phyloP scores from a whole-genome alignment of 495 filamentous ascomycete genomes.

The Aspergillus nanangensis region DNA sequence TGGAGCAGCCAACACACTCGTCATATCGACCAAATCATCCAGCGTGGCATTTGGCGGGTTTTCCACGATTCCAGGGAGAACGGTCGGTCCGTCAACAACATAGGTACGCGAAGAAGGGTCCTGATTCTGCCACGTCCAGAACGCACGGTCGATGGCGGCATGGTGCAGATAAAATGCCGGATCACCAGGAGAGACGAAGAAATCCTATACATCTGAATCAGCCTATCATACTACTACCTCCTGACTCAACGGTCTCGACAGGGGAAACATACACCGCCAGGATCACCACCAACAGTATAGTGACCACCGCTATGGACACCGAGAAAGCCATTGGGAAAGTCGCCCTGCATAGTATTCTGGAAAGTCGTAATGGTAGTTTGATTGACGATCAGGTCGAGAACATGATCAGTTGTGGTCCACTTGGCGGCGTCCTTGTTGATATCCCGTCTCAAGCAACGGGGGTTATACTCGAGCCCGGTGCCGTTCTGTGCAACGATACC shows the following conservation, averaged over 20 bases:
- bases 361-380: slow-evolving; percentile 3
- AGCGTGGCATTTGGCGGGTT: slow-evolving; percentile 32
- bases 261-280: slow-evolving; percentile 5
- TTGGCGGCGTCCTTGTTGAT: slow-evolving; percentile 1
- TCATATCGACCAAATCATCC: slow-evolving; percentile 28
- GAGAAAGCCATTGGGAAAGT: slow-evolving; percentile 17
- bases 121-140: slow-evolving; percentile 48
- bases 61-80: no score
- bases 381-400: slow-evolving; percentile 4
- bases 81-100: slow-evolving; percentile 17
- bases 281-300: slow-evolving; percentile 51
- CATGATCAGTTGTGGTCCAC: slow-evolving; percentile 3
- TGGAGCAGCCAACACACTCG: slow-evolving; percentile 16
- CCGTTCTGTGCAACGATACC: slow-evolving; percentile 8
- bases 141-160: slow-evolving; percentile 43
- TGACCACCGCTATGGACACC: slow-evolving; percentile 58
- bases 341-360: slow-evolving; percentile 7
- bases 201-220: slow-evolving; percentile 13
- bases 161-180: slow-evolving; percentile 52
- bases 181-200: slow-evolving; percentile 21
- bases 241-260: no score
- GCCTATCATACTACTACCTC: no score
- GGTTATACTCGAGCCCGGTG: slow-evolving; percentile 37
- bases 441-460: slow-evolving; percentile 58
- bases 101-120: slow-evolving; percentile 17